A percentile compares a stretch with the other conserved stretches of the same genome.
Evolutionary conservation across 495 filamentous ascomycete genomes (phyloP).

Genomic region (Annulohypoxylon stygium): DNA sequence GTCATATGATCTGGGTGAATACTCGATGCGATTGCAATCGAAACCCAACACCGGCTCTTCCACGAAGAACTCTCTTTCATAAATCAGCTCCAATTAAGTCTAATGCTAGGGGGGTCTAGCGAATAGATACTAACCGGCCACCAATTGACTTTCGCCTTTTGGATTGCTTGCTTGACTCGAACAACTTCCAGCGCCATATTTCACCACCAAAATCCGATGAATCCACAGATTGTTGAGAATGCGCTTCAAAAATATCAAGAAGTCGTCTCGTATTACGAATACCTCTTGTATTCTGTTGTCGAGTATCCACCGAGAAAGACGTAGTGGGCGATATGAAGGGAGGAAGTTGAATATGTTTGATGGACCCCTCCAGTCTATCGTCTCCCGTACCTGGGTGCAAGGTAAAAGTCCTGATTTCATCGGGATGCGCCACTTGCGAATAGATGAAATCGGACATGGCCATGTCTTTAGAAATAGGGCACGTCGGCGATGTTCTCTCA

Average conservation of each 20-base stretch:
- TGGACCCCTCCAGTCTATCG: conserved; percentile 19
- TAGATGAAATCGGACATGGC: conserved; percentile 15
- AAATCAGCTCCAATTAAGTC: background rate
- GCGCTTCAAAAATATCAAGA: conserved; percentile 30
- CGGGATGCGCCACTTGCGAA: conserved; percentile 12
- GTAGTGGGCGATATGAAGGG: background rate
- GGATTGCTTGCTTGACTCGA: conserved; percentile 14
- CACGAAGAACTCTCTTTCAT: conserved; percentile 20
- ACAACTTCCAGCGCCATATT: conserved; percentile 22
- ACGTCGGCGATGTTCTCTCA: background rate
- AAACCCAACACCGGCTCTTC: conserved; percentile 20
- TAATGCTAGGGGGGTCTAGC: background rate
- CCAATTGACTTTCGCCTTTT: conserved; percentile 10
- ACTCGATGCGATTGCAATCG: conserved; percentile 18
- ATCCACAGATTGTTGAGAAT: conserved; percentile 3
- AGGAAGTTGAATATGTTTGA: conserved; percentile 21
- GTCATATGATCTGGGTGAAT: conserved; percentile 17
- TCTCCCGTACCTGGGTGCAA: conserved; percentile 8
- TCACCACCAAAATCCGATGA: conserved; percentile 20
- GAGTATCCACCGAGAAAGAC: conserved; percentile 5
- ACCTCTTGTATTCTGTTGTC: conserved; percentile 5
- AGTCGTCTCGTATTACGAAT: conserved; percentile 23
- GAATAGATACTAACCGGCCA: conserved; percentile 15
- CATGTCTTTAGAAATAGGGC: background rate
- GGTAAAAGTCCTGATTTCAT: conserved; percentile 28